phyloP scores from a whole-genome alignment of 1,139 yeast species.

The Lodderomyces jiufengensis region DNA sequence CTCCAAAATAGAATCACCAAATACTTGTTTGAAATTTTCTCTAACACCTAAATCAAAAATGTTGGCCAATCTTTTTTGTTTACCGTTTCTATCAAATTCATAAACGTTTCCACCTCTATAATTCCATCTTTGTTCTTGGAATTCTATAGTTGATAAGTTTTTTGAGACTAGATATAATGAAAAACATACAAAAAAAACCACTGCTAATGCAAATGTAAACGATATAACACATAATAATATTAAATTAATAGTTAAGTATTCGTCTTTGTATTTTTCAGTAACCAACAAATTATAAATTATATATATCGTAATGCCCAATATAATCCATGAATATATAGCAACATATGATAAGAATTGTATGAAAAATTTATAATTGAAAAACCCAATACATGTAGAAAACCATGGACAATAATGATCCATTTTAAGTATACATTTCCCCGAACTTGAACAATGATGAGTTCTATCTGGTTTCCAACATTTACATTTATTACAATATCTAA shows the following conservation, averaged over 20 bases:
- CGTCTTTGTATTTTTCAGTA: slow-evolving; percentile 33
- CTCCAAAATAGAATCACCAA: slow-evolving; percentile 63
- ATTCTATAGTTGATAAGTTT: slow-evolving; percentile 81
- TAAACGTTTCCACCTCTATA: slow-evolving; percentile 41
- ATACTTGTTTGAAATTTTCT: slow-evolving; percentile 61
- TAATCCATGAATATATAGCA: slow-evolving; percentile 41
- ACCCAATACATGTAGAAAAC: slow-evolving; percentile 90
- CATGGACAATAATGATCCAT: slow-evolving; percentile 98
- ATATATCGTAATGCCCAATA: slow-evolving; percentile 35
- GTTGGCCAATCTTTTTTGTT: slow-evolving; percentile 47
- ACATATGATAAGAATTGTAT: slow-evolving; percentile 68
- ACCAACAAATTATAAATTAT: slow-evolving; percentile 51
- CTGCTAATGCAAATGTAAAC: slow-evolving; percentile 60
- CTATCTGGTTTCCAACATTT: slow-evolving; percentile 92
- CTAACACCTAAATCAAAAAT: slow-evolving; percentile 68
- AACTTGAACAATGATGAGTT: slow-evolving; percentile 81
- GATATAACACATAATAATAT: slow-evolving; percentile 59
- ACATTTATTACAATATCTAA: slow-evolving; percentile 55
- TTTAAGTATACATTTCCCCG: slow-evolving; percentile 65
- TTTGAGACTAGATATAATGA: slow-evolving; percentile 55
- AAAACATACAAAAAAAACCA: slow-evolving; percentile 56
- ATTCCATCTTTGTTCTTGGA: slow-evolving; percentile 50
- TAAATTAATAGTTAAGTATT: slow-evolving; percentile 54
- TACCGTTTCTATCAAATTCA: slow-evolving; percentile 34
- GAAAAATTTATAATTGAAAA: slow-evolving; percentile 69